Base-by-base conservation (phyloP, 495 filamentous ascomycete species). In the Penicillium taxi region DNA sequence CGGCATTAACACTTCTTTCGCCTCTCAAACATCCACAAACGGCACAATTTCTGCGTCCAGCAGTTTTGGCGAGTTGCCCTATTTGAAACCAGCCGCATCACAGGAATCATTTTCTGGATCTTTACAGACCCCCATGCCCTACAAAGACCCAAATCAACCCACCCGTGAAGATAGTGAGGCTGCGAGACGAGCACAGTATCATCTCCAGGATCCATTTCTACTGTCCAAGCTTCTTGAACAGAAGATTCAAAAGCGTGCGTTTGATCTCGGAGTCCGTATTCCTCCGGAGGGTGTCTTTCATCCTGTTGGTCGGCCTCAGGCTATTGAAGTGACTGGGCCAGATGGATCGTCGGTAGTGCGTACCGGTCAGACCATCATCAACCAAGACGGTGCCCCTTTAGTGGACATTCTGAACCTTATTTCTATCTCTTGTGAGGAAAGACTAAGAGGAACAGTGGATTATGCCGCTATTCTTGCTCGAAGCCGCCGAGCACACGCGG, bases 401-500 rank as follows among this genome's bases (percentile, higher is more conserved):
- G 77, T 78, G 9, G 84, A 94, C 33, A 77, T 94, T 32, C 47
- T 93, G 13, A 75, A 81, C 17, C 66, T 93, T 17, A 36, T 93
- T 20, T 88, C 84, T 6, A 70, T 91, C 20, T 80, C 81, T 5
- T 74, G 81, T 23, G 79, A 86, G 41, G 79, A 87, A 48, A 73
- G 82, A 15, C 25, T 93, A 17, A 64, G 80, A 26, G 70, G 73
- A 3, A 55, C 91, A 9, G 39, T 91, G 15, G 79, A 86, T 45
- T 85, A 91, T 50, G 76, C 81, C 5, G 71, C 74, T 31, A 70
- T 59, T 9, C 57, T 88, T 6, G 68, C 83, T 12, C 71, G 66
- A 40, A 78, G 70, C 34, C 76, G 86, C 37, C 77, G 78, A 48
- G 72, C 64, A 24, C 80, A 77, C n/a, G 78, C 84, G 9, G 74